phyloP scores from a whole-genome alignment of 2,329 filamentous ascomycete genomes.

The Microascus cirrosus region DNA sequence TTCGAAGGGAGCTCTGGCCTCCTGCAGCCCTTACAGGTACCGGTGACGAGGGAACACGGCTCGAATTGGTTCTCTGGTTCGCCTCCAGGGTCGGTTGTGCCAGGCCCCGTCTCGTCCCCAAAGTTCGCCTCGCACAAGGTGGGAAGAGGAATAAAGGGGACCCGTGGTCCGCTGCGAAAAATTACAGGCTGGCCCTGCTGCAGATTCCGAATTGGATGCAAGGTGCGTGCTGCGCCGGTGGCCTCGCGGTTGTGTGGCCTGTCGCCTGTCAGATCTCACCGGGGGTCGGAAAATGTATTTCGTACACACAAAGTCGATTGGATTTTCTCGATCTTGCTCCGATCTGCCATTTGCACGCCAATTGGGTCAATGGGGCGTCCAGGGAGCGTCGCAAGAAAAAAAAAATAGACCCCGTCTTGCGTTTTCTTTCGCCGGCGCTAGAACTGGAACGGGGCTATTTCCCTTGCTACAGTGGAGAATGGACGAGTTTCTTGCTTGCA shows the following conservation, averaged over 20 bases:
- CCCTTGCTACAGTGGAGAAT: neutral
- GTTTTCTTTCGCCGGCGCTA: neutral
- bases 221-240: neutral
- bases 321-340: neutral
- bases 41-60: neutral
- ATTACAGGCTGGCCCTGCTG: too few species aligned
- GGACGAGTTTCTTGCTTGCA: too few species aligned
- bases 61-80: neutral
- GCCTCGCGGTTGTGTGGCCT: neutral
- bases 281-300: neutral
- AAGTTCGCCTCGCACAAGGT: neutral
- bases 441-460: neutral
- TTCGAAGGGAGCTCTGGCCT: neutral
- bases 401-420: neutral
- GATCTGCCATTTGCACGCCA: neutral
- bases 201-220: neutral
- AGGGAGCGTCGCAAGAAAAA: neutral
- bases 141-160: neutral
- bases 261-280: neutral
- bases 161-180: too few species aligned
- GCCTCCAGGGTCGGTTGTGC: neutral
- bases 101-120: neutral
- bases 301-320: neutral
- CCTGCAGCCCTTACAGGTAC: neutral
- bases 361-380: neutral